Conservation (phyloP, 1,284 basidiomycete genomes). For the Grifola frondosa region DNA sequence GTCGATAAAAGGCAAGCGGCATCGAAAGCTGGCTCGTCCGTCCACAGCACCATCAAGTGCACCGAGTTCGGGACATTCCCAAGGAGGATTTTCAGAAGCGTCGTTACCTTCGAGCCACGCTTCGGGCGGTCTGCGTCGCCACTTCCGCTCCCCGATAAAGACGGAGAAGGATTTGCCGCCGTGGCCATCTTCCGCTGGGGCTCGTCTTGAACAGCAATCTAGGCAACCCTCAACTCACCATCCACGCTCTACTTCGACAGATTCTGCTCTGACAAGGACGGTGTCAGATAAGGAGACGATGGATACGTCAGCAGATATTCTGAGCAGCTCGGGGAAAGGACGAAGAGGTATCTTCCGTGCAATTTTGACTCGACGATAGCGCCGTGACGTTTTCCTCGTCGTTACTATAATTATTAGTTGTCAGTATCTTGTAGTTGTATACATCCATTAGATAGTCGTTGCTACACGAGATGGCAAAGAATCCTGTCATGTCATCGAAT, state of each 20-base stretch:
- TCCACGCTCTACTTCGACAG: slow-evolving; percentile 24
- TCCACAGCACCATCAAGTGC: slow-evolving; percentile 44
- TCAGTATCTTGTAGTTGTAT: slow-evolving; percentile 25
- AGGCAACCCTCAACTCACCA: slow-evolving; percentile 16
- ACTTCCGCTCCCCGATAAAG: slow-evolving; percentile 12
- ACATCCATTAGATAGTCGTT: slow-evolving; percentile 26
- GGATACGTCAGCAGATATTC: slow-evolving; percentile 19
- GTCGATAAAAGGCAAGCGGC: slow-evolving; percentile 13
- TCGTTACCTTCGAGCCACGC: slow-evolving; percentile 8
- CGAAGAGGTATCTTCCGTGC: slow-evolving; percentile 24
- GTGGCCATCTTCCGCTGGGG: slow-evolving; percentile 1
- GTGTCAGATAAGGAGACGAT: slow-evolving; percentile 7
- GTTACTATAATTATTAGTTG: slow-evolving; percentile 23
- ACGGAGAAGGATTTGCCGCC: too few species aligned
- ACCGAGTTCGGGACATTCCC: too few species aligned
- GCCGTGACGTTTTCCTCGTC: neutral
- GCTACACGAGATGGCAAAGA: slow-evolving; percentile 10
- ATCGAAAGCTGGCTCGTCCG: slow-evolving; percentile 35
- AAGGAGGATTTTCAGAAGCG: slow-evolving; percentile 5
- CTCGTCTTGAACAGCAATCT: neutral
- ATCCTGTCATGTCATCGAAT: slow-evolving; percentile 12
- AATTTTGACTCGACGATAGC: slow-evolving; percentile 23
- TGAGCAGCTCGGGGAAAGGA: slow-evolving; percentile 17
- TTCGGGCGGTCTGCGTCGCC: slow-evolving; percentile 9
- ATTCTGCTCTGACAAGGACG: slow-evolving; percentile 21